A percentile compares a stretch with the other conserved stretches of the same genome.
Conservation (phyloP, 2,329 filamentous ascomycete genomes). For the Blastomyces percursus region DNA sequence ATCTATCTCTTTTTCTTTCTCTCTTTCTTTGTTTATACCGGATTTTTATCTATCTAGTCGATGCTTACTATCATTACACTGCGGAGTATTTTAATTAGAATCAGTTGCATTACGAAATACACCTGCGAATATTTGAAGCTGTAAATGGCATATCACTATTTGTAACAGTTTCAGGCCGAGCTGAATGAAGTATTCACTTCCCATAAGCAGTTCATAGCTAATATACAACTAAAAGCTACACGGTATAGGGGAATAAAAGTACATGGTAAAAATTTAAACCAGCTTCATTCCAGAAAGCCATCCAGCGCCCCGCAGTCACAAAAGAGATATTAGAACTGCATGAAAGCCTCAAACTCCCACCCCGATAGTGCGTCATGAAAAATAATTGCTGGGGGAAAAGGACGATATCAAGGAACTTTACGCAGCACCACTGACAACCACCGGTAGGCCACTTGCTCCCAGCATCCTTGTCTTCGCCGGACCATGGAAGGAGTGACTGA, state of each 20-base stretch:
- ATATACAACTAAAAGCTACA: not conserved
- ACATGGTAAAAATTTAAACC: not conserved
- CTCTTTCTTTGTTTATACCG: not conserved
- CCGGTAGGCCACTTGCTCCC: constrained; percentile 4
- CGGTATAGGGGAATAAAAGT: not conserved
- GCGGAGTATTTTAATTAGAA: not conserved
- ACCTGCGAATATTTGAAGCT: not conserved
- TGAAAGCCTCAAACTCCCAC: not conserved
- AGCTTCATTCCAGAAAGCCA: not conserved
- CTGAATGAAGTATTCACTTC: not conserved
- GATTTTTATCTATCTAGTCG: not conserved
- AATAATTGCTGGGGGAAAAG: not conserved
- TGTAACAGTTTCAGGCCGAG: not conserved
- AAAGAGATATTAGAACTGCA: not conserved
- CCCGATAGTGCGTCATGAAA: not conserved
- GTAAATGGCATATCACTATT: not conserved
- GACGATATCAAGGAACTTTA: constrained; percentile 2
- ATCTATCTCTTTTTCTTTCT: not conserved
- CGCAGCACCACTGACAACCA: constrained; percentile 11
- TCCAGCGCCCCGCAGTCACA: not conserved
- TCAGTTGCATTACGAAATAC: not conserved
- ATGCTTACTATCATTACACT: not conserved
- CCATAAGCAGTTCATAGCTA: not conserved
- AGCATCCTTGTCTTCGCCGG: constrained; percentile 14
- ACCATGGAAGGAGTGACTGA: constrained; percentile 40